Evolutionary conservation across 202 grass and related monocot genomes (phyloP), one percentile per base, ranked within the genome.

Genomic region (Dendrocalamus latiflorus): DNA sequence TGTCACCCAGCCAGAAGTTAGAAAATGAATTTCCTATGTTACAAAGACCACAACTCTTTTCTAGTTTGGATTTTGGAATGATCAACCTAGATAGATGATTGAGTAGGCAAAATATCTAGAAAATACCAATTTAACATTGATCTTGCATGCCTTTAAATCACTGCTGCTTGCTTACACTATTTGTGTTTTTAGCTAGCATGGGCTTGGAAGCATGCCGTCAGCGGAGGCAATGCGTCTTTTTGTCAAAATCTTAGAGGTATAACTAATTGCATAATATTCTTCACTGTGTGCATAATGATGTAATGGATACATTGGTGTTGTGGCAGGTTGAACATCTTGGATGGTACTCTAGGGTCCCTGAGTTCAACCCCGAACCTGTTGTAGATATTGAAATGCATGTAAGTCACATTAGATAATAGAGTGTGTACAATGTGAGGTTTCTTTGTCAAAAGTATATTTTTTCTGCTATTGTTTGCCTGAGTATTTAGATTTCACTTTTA

Each of bases 171-270:
- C 37, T 81, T 64, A 81, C 54, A 41, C 83, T 18, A 24, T 74
- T 60, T 76, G 33, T 81, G 48, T 70, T 85, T 84, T 74, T 69
- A 98, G 96, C 83, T 95, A 91, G 93, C 87, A 98, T 89, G 91
- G 93, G 42, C 93, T 98, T 66, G 96, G 91, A 81, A 93, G 85
- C 74, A 94, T 98, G 87, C 84, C 91, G 41, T 86, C 91, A 47
- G 74, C 89, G 3, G 96, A 98, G 87, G 93, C 96, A 24, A 98
- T 98, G 93, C 93, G 87, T 36, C 87, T 95, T 76, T 98, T 98
- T 73, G 96, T 98, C 70, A 98, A 98, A 90, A 92, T 98, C 65
- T 84, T 98, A 66, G 96, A 95, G 96, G 96, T 98, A 90, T 74
- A n/a, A n/a, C n/a, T n/a, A n/a, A n/a, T n/a, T n/a, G n/a, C n/a